These are phyloP conservation scores for Emydomyces testavorans DNA, from an alignment of 2,329 filamentous ascomycete genomes.

Conservation along the genomic window DNA sequence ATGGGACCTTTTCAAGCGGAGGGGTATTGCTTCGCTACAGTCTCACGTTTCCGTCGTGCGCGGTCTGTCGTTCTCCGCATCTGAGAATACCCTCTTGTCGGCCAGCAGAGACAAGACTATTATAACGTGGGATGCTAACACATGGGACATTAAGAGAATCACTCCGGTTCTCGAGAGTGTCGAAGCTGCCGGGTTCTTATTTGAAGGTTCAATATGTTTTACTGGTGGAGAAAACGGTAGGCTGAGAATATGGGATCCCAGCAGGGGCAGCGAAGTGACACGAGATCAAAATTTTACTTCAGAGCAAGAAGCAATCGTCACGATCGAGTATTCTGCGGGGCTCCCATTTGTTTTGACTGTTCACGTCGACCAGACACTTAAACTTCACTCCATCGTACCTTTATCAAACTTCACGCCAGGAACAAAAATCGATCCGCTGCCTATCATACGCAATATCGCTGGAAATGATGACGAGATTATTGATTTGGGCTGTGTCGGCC, in stretches of 20 bases:
- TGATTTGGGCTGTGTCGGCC: constrained; percentile 75
- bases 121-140: constrained; percentile 77
- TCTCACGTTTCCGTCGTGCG: constrained; percentile 95
- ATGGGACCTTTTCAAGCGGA: constrained; percentile 82
- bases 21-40: constrained; percentile 64
- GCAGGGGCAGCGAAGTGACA: constrained; percentile 67
- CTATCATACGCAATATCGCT: constrained; percentile 65
- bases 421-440: constrained; percentile 45
- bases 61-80: constrained; percentile 65
- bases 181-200: constrained; percentile 71
- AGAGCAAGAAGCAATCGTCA: constrained; percentile 58
- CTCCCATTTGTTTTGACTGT: constrained; percentile 66
- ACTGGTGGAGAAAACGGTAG: constrained; percentile 76
- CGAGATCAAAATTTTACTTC: constrained; percentile 52
- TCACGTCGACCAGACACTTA: constrained; percentile 79
- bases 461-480: constrained; percentile 98
- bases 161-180: constrained; percentile 76
- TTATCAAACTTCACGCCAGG: constrained; percentile 28
- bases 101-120: constrained; percentile 87
- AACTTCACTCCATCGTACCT: constrained; percentile 52
- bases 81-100: constrained; percentile 66
- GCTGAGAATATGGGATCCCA: constrained; percentile 71
- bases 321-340: constrained; percentile 54
- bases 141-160: constrained; percentile 71
- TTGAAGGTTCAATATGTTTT: constrained; percentile 59